These are phyloP conservation scores for Cutaneotrichosporon mucoides DNA, from an alignment of 1,284 basidiomycete species.

Conservation along the genomic window DNA sequence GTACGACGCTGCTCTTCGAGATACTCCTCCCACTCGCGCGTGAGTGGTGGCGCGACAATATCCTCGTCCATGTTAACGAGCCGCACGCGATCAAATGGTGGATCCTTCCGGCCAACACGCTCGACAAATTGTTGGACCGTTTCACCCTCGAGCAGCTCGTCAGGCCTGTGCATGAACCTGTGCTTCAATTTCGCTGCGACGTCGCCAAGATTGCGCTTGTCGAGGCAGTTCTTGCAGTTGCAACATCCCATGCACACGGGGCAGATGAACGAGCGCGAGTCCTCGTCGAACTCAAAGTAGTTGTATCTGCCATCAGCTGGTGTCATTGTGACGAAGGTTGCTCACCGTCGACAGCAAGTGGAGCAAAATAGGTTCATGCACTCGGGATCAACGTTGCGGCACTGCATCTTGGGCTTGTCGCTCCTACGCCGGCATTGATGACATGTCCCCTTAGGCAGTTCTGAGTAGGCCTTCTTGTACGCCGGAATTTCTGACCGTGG, in stretches of 20 bases:
- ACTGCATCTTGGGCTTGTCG: constrained; percentile 42
- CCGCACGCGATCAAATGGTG: constrained; percentile 35
- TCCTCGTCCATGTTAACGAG: constrained; percentile 32
- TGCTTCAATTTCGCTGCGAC: constrained; percentile 16
- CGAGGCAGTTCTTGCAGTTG: constrained; percentile 39
- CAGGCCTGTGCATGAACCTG: neutral
- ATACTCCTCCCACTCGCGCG: constrained; percentile 16
- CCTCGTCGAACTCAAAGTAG: constrained; percentile 43
- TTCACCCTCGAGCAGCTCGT: constrained; percentile 11
- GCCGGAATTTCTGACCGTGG: too few species aligned
- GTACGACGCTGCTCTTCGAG: constrained; percentile 5
- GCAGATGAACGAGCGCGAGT: constrained; percentile 42
- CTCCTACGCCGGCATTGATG: constrained; percentile 44
- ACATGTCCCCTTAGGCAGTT: constrained; percentile 31
- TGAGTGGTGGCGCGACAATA: constrained; percentile 26
- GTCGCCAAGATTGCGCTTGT: constrained; percentile 33
- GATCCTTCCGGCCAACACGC: constrained; percentile 15
- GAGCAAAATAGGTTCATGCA: constrained; percentile 37
- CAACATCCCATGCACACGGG: constrained; percentile 41
- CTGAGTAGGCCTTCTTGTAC: constrained; percentile 9
- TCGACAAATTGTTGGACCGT: constrained; percentile 31
- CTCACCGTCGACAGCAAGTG: constrained; percentile 41
- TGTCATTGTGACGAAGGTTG: neutral
- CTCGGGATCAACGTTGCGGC: constrained; percentile 34
- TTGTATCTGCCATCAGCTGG: constrained; percentile 30